Conservation (phyloP, 495 filamentous ascomycete genomes). For the Sabuloglossum arenarium region DNA sequence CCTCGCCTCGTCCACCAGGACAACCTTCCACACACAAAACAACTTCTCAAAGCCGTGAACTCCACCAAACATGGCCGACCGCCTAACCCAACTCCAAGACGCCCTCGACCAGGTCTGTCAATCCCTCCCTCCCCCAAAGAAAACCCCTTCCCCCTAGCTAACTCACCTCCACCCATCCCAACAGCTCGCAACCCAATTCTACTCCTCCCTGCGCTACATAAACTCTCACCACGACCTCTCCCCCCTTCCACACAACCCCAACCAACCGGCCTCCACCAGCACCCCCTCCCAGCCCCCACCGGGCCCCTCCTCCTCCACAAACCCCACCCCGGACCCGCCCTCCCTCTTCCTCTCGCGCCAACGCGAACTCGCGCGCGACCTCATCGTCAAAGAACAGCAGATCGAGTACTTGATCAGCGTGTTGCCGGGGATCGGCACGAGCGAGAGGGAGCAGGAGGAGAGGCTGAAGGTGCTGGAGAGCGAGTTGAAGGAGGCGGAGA, state of each 20-base stretch:
- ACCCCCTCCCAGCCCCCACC: not conserved
- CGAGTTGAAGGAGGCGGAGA: slow-evolving; percentile 54
- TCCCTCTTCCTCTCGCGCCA: slow-evolving; percentile 48
- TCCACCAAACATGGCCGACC: slow-evolving; percentile 95
- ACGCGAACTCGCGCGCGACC: slow-evolving; percentile 63
- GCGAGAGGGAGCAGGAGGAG: slow-evolving; percentile 59
- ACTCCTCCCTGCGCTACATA: slow-evolving; percentile 66
- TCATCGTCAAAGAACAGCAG: slow-evolving; percentile 83
- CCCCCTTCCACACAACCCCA: slow-evolving; percentile 36
- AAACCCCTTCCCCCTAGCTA: not conserved
- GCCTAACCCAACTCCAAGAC: slow-evolving; percentile 85
- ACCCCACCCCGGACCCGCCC: slow-evolving; percentile 32
- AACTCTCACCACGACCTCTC: slow-evolving; percentile 60
- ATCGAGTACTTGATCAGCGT: slow-evolving; percentile 69
- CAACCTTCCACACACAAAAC: too few species aligned
- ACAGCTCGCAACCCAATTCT: slow-evolving; percentile 78
- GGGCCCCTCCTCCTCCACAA: too few species aligned
- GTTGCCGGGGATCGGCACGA: slow-evolving; percentile 73
- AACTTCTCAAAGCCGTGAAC: too few species aligned
- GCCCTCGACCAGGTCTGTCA: slow-evolving; percentile 63
- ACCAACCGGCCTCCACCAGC: slow-evolving; percentile 21
- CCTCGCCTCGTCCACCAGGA: too few species aligned
- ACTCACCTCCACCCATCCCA: not conserved
- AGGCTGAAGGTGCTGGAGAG: slow-evolving; percentile 55
- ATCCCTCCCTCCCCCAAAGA: not conserved